Conservation (phyloP, 805 yeast genomes). For the Candida krabiensis region DNA sequence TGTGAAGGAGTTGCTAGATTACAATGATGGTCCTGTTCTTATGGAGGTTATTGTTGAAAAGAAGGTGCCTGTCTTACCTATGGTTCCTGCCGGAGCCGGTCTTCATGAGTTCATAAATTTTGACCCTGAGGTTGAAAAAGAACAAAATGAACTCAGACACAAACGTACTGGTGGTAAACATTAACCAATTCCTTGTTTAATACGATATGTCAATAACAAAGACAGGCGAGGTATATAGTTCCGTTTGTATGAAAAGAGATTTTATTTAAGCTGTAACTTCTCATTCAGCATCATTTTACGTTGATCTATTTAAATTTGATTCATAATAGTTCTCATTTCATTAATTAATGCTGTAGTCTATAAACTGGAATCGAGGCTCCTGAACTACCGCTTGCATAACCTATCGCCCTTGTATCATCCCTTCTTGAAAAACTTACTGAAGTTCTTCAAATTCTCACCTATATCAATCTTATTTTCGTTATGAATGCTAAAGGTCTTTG, state of each 20-base stretch:
- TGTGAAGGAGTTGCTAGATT: conserved; percentile 67
- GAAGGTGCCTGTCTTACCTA: conserved; percentile 95
- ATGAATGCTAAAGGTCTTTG: conserved; percentile 40
- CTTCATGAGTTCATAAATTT: conserved; percentile 88
- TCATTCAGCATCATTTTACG: too few species aligned
- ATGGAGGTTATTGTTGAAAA: conserved; percentile 88
- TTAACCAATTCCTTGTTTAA: conserved; percentile 39
- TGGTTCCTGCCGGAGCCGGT: conserved; percentile 97
- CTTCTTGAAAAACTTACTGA: conserved; percentile 57
- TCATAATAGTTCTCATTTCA: too few species aligned
- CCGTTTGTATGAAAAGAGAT: too few species aligned
- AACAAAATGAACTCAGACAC: conserved; percentile 64
- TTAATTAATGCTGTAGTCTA: too few species aligned
- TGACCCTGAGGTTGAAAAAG: conserved; percentile 78
- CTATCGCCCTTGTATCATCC: too few species aligned
- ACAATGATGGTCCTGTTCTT: conserved; percentile 78
- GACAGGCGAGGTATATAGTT: too few species aligned
- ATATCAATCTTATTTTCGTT: conserved; percentile 65
- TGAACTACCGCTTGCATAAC: too few species aligned
- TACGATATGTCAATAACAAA: too few species aligned
- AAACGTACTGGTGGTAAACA: conserved; percentile 75
- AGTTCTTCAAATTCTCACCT: conserved; percentile 63
- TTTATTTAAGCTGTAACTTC: too few species aligned
- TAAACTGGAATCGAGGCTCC: too few species aligned
- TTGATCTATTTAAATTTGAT: too few species aligned